These are phyloP conservation scores for Amanita rimosa DNA, from an alignment of 768 basidiomycete genomes.

Conservation along the genomic window DNA sequence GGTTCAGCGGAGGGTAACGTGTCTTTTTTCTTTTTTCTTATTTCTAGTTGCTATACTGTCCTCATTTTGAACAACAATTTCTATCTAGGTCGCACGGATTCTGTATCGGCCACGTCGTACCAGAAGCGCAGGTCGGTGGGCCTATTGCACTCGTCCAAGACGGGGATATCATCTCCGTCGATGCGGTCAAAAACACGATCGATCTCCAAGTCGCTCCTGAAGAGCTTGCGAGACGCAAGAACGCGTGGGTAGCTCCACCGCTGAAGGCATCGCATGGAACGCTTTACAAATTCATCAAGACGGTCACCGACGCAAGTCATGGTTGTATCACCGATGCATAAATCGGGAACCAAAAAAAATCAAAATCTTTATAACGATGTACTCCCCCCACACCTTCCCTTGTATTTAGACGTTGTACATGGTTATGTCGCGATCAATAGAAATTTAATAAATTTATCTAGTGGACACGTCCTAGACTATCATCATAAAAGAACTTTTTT, in stretches of 20 bases:
- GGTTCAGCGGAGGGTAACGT: conserved; percentile 93
- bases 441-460: no score
- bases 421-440: no score
- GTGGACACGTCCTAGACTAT: no score
- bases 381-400: no score
- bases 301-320: conserved; percentile 82
- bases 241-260: conserved; percentile 74
- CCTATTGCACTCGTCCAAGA: conserved; percentile 86
- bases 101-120: conserved; percentile 93
- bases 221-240: conserved; percentile 65
- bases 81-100: conserved; percentile 97
- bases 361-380: no score
- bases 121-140: conserved; percentile 58
- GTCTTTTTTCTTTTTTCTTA: no score
- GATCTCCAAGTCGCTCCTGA: conserved; percentile 66
- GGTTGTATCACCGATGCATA: conserved; percentile 88
- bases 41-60: no score
- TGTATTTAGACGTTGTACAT: no score
- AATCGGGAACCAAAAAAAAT: conserved; percentile 10
- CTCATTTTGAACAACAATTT: no score
- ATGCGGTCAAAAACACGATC: conserved; percentile 80
- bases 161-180: conserved; percentile 80
- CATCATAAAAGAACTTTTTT: no score
- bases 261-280: conserved; percentile 78
- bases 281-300: conserved; percentile 81